These are phyloP conservation scores for Rhododendron ferrugineum DNA, from an alignment of 148 eudicot genomes.

Conservation along the genomic window DNA sequence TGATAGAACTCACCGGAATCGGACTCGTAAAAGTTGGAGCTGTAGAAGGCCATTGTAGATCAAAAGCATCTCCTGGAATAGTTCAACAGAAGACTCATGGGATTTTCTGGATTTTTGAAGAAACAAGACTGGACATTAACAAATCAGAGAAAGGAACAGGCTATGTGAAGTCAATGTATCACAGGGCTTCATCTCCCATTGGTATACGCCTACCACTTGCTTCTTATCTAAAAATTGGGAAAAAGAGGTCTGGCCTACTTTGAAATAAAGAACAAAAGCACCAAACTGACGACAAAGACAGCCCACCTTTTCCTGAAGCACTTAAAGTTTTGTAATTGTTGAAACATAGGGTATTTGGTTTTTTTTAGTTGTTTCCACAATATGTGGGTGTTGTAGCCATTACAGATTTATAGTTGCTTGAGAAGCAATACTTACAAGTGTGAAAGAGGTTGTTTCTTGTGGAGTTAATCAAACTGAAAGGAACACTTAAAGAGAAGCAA, in stretches of 20 bases:
- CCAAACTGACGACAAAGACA: not conserved
- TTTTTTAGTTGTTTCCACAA: not conserved
- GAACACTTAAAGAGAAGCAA: not conserved
- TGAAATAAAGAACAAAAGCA: not conserved
- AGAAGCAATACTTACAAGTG: not conserved
- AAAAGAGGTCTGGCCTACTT: not conserved
- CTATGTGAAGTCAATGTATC: not conserved
- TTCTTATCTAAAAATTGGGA: conserved; percentile 7
- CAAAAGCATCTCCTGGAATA: not conserved
- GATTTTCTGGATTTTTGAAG: not conserved
- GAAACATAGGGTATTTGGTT: not conserved
- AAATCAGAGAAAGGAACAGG: not conserved
- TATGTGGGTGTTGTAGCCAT: not conserved
- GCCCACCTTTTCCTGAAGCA: not conserved
- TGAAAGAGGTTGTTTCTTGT: not conserved
- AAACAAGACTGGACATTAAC: not conserved
- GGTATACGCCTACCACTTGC: not conserved
- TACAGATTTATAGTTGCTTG: not conserved
- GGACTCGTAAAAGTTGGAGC: conserved; percentile 8
- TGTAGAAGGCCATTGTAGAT: conserved; percentile 32
- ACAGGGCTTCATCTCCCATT: not conserved
- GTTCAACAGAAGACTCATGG: not conserved
- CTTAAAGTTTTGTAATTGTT: not conserved
- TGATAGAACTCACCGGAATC: conserved; percentile 25
- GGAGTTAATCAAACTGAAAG: not conserved